phyloP scores from a whole-genome alignment of 148 eudicot genomes.

The Nepenthes mirabilis region DNA sequence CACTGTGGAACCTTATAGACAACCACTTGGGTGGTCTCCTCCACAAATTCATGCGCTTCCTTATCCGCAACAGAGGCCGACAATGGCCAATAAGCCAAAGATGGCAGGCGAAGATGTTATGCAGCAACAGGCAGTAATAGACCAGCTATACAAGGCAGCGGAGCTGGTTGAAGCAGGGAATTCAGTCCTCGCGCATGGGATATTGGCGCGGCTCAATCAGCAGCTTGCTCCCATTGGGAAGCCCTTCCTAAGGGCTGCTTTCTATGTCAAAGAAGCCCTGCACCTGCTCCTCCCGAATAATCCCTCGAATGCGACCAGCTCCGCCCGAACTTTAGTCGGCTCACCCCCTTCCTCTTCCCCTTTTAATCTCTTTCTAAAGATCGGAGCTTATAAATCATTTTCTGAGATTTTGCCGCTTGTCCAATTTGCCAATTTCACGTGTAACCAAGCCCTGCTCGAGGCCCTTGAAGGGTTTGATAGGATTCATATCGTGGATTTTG shows the following conservation, averaged over 20 bases:
- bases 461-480: conserved; percentile 48
- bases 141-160: conserved; percentile 75
- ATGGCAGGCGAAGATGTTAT: conserved; percentile 17
- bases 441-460: conserved; percentile 74
- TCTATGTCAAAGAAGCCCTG: conserved; percentile 67
- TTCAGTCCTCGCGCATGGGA: conserved; percentile 85
- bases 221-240: conserved; percentile 69
- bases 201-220: conserved; percentile 99
- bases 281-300: conserved; percentile 42
- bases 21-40: not conserved
- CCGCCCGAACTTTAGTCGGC: conserved; percentile 8
- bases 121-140: conserved; percentile 37
- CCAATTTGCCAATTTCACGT: conserved; percentile 76
- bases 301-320: conserved; percentile 9
- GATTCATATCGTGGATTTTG: conserved; percentile 71
- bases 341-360: conserved; percentile 23
- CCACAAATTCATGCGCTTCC: not conserved
- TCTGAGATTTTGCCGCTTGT: conserved; percentile 71
- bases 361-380: conserved; percentile 58
- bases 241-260: conserved; percentile 73
- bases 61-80: conserved; percentile 9
- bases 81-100: conserved; percentile 22
- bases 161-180: conserved; percentile 69
- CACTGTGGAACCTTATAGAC: not conserved
- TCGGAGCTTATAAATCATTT: conserved; percentile 72